Conservation (phyloP, 1,284 basidiomycete species). For the Pseudozyma tsukubaensis region DNA sequence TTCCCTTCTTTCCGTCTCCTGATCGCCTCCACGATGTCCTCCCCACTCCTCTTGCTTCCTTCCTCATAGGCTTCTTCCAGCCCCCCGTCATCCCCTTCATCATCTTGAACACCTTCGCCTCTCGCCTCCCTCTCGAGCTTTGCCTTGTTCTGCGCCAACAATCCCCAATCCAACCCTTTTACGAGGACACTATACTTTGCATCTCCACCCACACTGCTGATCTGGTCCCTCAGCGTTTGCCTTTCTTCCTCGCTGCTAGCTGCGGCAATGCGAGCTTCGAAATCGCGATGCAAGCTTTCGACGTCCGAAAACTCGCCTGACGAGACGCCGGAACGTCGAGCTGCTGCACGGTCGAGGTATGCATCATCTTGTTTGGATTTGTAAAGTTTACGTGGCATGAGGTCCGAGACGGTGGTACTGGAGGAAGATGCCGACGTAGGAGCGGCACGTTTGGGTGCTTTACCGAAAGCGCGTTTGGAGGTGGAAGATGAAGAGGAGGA, state of each 20-base stretch:
- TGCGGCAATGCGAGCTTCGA: slow-evolving; percentile 73
- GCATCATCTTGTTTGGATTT: not conserved
- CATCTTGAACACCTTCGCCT: slow-evolving; percentile 70
- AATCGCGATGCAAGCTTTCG: slow-evolving; percentile 82
- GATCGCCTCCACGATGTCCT: slow-evolving; percentile 79
- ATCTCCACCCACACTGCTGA: slow-evolving; percentile 87
- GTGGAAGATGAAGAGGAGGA: slow-evolving; percentile 1
- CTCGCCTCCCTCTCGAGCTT: slow-evolving; percentile 66
- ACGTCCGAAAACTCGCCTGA: slow-evolving; percentile 72
- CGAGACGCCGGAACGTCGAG: slow-evolving; percentile 25
- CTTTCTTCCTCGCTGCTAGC: slow-evolving; percentile 75
- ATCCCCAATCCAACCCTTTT: slow-evolving; percentile 87
- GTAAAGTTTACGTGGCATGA: slow-evolving; percentile 23
- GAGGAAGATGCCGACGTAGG: slow-evolving; percentile 3
- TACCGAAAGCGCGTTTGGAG: slow-evolving; percentile 26
- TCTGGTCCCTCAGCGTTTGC: slow-evolving; percentile 75
- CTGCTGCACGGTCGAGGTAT: slow-evolving; percentile 50
- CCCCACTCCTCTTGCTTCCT: slow-evolving; percentile 69
- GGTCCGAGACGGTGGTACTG: slow-evolving; percentile 28
- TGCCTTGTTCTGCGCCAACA: slow-evolving; percentile 85
- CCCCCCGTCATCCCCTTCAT: slow-evolving; percentile 79
- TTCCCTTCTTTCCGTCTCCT: slow-evolving; percentile 73
- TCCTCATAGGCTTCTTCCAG: slow-evolving; percentile 78
- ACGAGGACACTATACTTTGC: slow-evolving; percentile 84
- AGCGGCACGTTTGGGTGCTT: slow-evolving; percentile 21